Evolutionary conservation across 768 basidiomycete species (phyloP).

Genomic region (Mycena chlorophos): DNA sequence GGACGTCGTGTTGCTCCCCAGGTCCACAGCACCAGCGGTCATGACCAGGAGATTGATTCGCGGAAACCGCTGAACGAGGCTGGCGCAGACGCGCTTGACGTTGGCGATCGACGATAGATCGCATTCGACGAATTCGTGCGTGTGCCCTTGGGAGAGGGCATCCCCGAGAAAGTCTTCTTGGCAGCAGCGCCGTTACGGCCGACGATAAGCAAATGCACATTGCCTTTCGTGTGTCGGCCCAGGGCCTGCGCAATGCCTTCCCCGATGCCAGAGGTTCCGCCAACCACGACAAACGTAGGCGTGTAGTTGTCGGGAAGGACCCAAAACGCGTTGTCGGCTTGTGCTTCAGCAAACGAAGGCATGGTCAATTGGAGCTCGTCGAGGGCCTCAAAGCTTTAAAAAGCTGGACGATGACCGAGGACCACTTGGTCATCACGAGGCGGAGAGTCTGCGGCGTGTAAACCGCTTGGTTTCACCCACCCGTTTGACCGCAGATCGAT

Average conservation of each 20-base stretch:
- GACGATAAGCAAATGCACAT: background rate
- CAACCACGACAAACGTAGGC: background rate
- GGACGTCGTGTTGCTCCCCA: background rate
- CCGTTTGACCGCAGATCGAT: no score
- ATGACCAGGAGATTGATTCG: background rate
- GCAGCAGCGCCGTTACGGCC: background rate
- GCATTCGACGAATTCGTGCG: background rate
- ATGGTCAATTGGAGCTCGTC: background rate
- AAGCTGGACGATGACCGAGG: background rate
- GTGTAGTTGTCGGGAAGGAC: background rate
- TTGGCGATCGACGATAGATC: background rate
- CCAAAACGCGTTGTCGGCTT: slow-evolving; percentile 39
- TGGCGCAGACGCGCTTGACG: background rate
- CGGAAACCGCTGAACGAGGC: background rate
- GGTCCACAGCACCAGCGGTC: background rate
- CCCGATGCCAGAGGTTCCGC: background rate
- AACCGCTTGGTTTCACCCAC: no score
- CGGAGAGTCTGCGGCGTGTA: no score
- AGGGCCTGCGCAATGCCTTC: background rate
- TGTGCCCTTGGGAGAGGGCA: background rate
- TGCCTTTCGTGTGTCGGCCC: background rate
- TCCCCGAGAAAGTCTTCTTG: background rate
- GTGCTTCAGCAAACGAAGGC: background rate
- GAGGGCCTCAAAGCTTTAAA: background rate
- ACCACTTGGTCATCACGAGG: no score